Conservation (phyloP, 1,284 basidiomycete genomes). For the Cronartium quercuum region DNA sequence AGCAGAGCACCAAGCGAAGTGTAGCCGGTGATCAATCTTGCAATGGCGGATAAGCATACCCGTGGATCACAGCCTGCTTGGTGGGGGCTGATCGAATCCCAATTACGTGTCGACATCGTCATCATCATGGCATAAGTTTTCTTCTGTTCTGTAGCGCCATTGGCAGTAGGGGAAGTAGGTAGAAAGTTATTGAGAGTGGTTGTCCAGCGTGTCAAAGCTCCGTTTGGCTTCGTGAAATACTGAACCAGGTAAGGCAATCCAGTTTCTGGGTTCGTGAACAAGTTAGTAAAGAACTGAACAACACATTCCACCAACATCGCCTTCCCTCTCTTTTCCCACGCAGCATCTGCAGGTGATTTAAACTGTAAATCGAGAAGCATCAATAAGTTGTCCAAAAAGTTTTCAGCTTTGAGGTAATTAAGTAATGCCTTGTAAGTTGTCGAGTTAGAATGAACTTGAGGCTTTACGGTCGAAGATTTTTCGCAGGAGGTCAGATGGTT, state of each 20-base stretch:
- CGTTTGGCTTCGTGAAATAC: background rate
- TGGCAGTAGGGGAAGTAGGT: background rate
- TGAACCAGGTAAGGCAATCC: background rate
- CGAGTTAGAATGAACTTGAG: background rate
- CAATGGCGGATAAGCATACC: background rate
- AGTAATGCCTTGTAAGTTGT: background rate
- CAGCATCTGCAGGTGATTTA: background rate
- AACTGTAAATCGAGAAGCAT: background rate
- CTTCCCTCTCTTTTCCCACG: background rate
- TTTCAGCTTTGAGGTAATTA: background rate
- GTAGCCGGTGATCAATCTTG: background rate
- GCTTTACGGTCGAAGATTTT: background rate
- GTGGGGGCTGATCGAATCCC: background rate
- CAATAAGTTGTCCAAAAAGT: background rate
- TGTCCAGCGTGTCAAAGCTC: background rate
- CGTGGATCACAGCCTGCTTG: background rate
- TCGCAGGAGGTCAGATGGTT: background rate
- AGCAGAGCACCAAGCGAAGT: background rate
- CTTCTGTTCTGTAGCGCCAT: background rate
- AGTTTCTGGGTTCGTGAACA: background rate
- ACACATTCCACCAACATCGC: background rate
- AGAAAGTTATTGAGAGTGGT: background rate
- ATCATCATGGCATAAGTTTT: background rate
- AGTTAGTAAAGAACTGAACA: background rate
- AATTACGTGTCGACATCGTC: background rate